Percentiles rank a stretch among this genome's conserved stretches.
Evolutionary conservation across 169 alveolate species (phyloP).

Genomic region (Eimeria praecox): DNA sequence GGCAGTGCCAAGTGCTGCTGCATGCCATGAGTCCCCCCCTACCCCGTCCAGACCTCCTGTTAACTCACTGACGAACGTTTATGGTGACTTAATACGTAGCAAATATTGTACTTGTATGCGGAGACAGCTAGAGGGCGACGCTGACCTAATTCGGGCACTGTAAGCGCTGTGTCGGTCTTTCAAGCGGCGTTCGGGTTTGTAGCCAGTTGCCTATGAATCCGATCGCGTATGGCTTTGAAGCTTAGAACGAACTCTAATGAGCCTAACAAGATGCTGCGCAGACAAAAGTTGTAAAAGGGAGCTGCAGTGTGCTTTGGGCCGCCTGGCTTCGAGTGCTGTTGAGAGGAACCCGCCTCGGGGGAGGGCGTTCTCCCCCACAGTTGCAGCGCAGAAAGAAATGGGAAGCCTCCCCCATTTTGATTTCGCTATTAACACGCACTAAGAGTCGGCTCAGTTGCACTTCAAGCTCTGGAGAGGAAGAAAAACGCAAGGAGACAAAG

Average conservation of each 20-base stretch:
- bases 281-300: background rate
- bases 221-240: too few relatives aligned
- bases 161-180: too few relatives aligned
- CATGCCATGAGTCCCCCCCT: background rate
- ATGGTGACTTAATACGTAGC: background rate
- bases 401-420: background rate
- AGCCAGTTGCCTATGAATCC: too few relatives aligned
- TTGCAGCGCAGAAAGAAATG: background rate
- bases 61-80: background rate
- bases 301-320: background rate
- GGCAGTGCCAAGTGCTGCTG: background rate
- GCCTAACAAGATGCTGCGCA: background rate
- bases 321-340: background rate
- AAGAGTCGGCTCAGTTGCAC: background rate
- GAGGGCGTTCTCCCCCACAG: conserved; percentile 31
- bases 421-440: background rate
- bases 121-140: too few relatives aligned
- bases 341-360: conserved; percentile 13
- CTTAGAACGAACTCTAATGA: background rate
- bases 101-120: background rate
- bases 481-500: background rate
- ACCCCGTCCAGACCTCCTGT: too few relatives aligned
- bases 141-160: too few relatives aligned
- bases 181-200: too few relatives aligned
- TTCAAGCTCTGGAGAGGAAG: background rate